phyloP scores from a whole-genome alignment of 352 stramenopile genomes.

The Pythium aquatile region DNA sequence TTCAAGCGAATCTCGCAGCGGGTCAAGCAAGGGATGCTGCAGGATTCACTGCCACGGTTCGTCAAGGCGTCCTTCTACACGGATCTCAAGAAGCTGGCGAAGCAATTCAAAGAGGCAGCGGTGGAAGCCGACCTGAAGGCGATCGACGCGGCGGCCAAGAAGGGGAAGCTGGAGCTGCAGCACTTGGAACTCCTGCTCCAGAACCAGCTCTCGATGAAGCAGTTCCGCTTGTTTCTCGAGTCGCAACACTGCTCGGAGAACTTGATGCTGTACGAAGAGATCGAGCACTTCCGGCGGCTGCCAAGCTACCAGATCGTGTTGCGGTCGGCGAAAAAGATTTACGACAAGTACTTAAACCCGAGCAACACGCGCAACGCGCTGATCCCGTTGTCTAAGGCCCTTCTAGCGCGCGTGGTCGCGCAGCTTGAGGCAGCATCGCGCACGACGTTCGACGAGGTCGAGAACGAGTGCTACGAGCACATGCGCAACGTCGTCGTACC shows the following conservation, averaged over 20 bases:
- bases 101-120: constrained; percentile 28
- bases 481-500: constrained; percentile 75
- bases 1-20: constrained; percentile 76
- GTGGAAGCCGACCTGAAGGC: constrained; percentile 49
- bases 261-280: constrained; percentile 83
- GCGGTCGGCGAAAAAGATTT: constrained; percentile 81
- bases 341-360: constrained; percentile 82
- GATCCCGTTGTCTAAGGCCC: constrained; percentile 49
- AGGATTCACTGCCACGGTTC: constrained; percentile 76
- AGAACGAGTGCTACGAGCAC: constrained; percentile 70
- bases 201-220: constrained; percentile 62
- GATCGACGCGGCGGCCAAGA: constrained; percentile 65
- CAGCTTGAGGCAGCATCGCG: constrained; percentile 65
- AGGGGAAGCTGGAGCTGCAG: constrained; percentile 66
- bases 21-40: constrained; percentile 68
- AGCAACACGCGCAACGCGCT: constrained; percentile 44
- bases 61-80: constrained; percentile 70
- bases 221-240: constrained; percentile 72
- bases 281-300: constrained; percentile 75
- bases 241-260: constrained; percentile 80
- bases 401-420: constrained; percentile 44
- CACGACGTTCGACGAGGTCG: constrained; percentile 73
- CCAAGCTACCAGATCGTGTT: constrained; percentile 85
- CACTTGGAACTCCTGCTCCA: constrained; percentile 75
- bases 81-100: constrained; percentile 51